Evolutionary conservation across 768 basidiomycete species (phyloP).

Genomic region (Suillus clintonianus): DNA sequence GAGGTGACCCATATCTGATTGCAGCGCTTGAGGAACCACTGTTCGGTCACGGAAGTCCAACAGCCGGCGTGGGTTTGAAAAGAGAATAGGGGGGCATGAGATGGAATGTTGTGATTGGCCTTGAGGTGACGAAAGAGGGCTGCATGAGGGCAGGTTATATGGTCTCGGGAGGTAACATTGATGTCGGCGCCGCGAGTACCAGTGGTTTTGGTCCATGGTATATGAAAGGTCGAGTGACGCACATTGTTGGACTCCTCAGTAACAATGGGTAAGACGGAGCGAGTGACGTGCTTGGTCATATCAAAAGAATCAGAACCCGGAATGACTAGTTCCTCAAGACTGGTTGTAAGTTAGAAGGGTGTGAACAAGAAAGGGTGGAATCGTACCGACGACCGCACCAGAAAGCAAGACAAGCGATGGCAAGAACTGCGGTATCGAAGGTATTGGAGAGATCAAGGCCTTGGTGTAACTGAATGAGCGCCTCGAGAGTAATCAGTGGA

Average conservation of each 20-base stretch:
- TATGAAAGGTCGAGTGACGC: slow-evolving; percentile 22
- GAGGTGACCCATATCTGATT: background rate
- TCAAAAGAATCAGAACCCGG: background rate
- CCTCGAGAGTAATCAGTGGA: background rate
- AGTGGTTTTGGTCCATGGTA: slow-evolving; percentile 41
- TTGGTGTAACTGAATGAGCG: background rate
- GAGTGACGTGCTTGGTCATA: background rate
- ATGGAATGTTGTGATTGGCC: slow-evolving; percentile 16
- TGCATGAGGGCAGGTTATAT: slow-evolving; percentile 12
- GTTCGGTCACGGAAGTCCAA: slow-evolving; percentile 1
- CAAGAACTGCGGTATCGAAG: background rate
- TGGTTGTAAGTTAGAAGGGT: background rate
- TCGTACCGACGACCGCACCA: background rate
- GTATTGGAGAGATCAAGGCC: background rate
- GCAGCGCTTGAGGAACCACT: slow-evolving; percentile 2
- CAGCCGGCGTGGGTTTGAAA: background rate
- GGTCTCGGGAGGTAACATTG: slow-evolving; percentile 21
- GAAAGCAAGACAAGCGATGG: background rate
- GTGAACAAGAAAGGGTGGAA: slow-evolving; percentile 6
- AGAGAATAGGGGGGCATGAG: slow-evolving; percentile 8
- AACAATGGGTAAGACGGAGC: background rate
- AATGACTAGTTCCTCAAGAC: background rate
- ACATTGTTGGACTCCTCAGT: background rate
- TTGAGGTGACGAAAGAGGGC: slow-evolving; percentile 27
- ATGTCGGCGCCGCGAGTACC: slow-evolving; percentile 25